Evolutionary conservation across 306 rosid species (phyloP), one percentile per base, ranked within the genome.

Genomic region (Castanea crenata): DNA sequence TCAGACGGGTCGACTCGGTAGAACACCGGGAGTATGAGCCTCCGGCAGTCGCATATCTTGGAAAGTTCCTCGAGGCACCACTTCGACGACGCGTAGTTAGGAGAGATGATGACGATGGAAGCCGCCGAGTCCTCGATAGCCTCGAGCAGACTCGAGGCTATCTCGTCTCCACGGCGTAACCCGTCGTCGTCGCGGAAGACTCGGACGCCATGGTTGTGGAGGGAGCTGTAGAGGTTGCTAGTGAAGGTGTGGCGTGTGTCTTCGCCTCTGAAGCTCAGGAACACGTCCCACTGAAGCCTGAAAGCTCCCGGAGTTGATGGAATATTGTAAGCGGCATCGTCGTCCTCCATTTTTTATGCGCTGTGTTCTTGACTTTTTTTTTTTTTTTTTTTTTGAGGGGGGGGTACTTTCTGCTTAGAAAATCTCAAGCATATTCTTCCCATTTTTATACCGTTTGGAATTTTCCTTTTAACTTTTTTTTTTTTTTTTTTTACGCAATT

Each of bases 11-110:
- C 81, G 38, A 85, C 85, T n/a, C 1, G 5, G 25, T 81, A 85
- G 81, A 85, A 86, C 51, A 86, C 87, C 1, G 84, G 90, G 3
- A 81, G n/a, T 5, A 81, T 10, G 10, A 83, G 73, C 59, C 79
- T 83, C 8, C 57, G 2, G 3, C 38, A 14, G 0, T 78, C 58
- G 54, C 71, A 70, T 34, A 88, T 83, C 83, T 20, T 70, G 4
- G 81, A 55, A 2, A 88, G 85, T 34, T 88, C 91, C 27, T 79
- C 79, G 0, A 88, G 75, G 38, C 89, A 81, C 91, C 89, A 85
- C 10, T 49, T 74, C 0, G 89, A 88, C 11, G 74, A 20, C 8
- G 86, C 89, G 46, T 83, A 88, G 7, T 57, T 52, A 0, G 12
- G 13, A 4, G 91, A 87, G 71, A 87, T 12, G 15, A 87, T 61